Percentiles rank a stretch among this genome's conserved stretches.
These are phyloP conservation scores for Hibiscus mutabilis DNA, from an alignment of 345 rosid species.

Conservation along the genomic window DNA sequence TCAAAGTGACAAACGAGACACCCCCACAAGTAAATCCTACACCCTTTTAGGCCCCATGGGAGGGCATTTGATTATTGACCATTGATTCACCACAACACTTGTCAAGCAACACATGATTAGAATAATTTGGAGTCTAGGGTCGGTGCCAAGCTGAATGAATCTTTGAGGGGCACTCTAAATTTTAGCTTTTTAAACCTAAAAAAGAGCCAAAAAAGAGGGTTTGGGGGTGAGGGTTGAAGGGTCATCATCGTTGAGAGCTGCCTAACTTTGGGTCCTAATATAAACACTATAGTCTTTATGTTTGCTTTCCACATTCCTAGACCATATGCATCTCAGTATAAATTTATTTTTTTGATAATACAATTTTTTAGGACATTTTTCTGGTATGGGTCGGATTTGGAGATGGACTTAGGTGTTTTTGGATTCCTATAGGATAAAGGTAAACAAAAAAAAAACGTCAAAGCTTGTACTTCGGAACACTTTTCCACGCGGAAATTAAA, in stretches of 20 bases:
- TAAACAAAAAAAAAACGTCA: too few species aligned
- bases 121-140: not conserved
- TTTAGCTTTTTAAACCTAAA: not conserved
- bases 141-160: not conserved
- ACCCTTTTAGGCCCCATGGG: not conserved
- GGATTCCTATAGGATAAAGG: too few species aligned
- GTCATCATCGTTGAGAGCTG: conserved; percentile 36
- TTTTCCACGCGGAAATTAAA: too few species aligned
- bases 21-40: not conserved
- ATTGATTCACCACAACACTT: not conserved
- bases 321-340: too few species aligned
- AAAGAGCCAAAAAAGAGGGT: not conserved
- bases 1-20: not conserved
- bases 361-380: too few species aligned
- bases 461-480: too few species aligned
- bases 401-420: too few species aligned
- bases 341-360: too few species aligned
- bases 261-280: conserved; percentile 33
- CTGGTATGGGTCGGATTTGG: too few species aligned
- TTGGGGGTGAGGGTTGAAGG: conserved; percentile 16
- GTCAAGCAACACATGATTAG: not conserved
- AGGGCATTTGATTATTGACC: not conserved
- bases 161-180: not conserved
- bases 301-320: too few species aligned
- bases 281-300: too few species aligned